Base-by-base conservation (phyloP, 2,329 filamentous ascomycete species). In the Alternaria hordeiaustralica region DNA sequence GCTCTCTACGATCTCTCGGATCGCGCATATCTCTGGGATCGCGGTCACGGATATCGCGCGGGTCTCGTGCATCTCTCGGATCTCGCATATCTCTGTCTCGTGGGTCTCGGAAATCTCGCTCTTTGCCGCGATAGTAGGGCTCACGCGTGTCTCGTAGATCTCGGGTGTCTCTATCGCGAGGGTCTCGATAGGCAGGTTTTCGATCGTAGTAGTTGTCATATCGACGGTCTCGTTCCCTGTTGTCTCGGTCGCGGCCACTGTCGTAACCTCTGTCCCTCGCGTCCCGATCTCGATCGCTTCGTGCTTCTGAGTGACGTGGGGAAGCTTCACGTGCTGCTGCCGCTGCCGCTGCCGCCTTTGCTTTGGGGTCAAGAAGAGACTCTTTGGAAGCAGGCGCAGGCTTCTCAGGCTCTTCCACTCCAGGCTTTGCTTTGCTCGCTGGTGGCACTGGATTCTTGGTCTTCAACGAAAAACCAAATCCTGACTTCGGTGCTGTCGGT, bases 391-490 rank as follows among this genome's bases (percentile, higher is more conserved):
- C 49, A 3, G 67, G 55, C 79, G 82, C 71, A 78, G 81, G 56
- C 33, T 68, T 72, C 45, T 75, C 69, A 9, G 72, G 66, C 47
- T 75, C 65, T 13, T 82, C 81, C 56, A 87, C 70, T 63, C 86
- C 85, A 44, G 82, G 75, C 45, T 86, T 85, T 26, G 83, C 80
- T 65, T 85, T 86, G 50, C 82, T 82, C 61, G 84, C 83, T 65
- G 86, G 83, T 25, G 83, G 81, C 20, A 89, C 84, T 4, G 86
- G 84, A 11, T 85, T 86, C 45, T 91, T 87, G 10, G 90, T 87
- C 78, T 97, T 97, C 80, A 98, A 93, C 2, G 94, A 93, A 78
- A 98, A 98, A 78, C 93, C 96, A 75, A 97, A 96, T 3, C 83
- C 82, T 62, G 84, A 82, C 51, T 75, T 84, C 78, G 63, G 80